A percentile compares a stretch with the other conserved stretches of the same genome.
These are phyloP conservation scores for Rhazya stricta DNA, from an alignment of 257 asterid species.

Conservation along the genomic window DNA sequence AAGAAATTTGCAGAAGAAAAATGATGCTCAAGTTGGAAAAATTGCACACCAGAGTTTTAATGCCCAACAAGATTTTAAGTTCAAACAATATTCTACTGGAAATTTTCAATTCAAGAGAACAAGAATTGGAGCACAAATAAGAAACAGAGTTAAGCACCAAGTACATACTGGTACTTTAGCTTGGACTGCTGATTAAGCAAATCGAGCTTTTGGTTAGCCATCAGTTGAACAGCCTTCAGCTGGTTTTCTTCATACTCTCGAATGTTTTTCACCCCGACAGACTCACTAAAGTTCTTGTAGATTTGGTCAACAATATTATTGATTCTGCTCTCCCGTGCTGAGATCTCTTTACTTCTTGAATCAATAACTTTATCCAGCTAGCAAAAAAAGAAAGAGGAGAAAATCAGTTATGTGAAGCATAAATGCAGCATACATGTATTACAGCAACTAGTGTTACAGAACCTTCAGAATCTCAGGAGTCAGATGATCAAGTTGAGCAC, in stretches of 20 bases:
- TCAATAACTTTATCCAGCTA: constrained; percentile 61
- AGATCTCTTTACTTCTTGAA: constrained; percentile 52
- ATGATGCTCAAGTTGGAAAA: neutral
- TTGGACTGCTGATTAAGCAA: constrained; percentile 92
- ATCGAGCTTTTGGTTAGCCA: constrained; percentile 80
- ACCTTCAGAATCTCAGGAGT: constrained; percentile 83
- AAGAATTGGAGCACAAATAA: constrained; percentile 8
- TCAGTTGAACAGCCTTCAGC: constrained; percentile 82
- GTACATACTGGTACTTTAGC: constrained; percentile 83
- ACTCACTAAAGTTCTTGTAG: constrained; percentile 84
- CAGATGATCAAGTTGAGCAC: constrained; percentile 61
- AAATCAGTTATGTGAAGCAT: constrained; percentile 13
- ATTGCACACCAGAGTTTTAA: neutral
- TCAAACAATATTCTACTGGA: neutral
- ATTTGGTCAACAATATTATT: constrained; percentile 77
- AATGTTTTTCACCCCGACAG: constrained; percentile 88
- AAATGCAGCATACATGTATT: constrained; percentile 10
- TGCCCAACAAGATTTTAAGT: neutral
- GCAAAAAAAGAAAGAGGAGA: constrained; percentile 18
- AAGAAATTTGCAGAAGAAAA: neutral
- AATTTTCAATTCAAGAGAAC: neutral
- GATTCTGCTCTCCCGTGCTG: constrained; percentile 57
- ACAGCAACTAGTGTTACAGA: constrained; percentile 18
- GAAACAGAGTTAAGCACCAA: constrained; percentile 10
- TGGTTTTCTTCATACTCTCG: constrained; percentile 98